Conservation (phyloP, 2,329 filamentous ascomycete genomes). For the Hymenoscyphus albidus region DNA sequence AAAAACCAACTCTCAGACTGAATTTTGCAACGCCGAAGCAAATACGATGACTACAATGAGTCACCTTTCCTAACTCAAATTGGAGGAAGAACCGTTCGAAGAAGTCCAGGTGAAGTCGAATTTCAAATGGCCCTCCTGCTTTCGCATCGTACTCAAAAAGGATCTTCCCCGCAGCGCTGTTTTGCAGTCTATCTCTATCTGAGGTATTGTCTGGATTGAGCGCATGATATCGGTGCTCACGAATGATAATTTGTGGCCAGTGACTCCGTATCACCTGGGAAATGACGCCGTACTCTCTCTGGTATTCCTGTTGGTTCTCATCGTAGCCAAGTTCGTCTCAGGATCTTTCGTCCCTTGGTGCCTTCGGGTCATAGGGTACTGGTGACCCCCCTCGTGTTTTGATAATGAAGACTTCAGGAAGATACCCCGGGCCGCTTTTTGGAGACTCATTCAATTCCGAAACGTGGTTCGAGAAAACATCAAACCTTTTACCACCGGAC, state of each 20-base stretch:
- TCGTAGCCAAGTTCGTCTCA: neutral
- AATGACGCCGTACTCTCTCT: neutral
- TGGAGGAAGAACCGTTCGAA: neutral
- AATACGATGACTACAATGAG: too few relatives aligned
- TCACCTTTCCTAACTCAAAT: too few relatives aligned
- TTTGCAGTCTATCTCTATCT: neutral
- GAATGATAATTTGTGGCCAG: neutral
- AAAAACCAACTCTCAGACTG: too few relatives aligned
- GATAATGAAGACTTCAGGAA: slow-evolving; percentile 4
- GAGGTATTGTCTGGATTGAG: neutral
- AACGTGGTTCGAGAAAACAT: neutral
- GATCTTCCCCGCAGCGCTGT: neutral
- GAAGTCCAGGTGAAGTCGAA: neutral
- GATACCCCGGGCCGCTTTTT: neutral
- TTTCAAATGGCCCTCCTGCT: neutral
- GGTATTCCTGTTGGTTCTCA: neutral
- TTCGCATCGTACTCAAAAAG: slow-evolving; percentile 3
- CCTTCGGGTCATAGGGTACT: neutral
- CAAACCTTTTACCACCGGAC: neutral
- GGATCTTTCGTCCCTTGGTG: neutral
- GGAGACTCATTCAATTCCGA: neutral
- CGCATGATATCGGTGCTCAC: neutral
- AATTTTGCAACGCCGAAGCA: too few relatives aligned
- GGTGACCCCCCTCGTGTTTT: neutral
- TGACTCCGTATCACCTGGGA: neutral